These are phyloP conservation scores for Wickerhamomyces tratensis DNA, from an alignment of 805 yeast genomes.

Conservation along the genomic window DNA sequence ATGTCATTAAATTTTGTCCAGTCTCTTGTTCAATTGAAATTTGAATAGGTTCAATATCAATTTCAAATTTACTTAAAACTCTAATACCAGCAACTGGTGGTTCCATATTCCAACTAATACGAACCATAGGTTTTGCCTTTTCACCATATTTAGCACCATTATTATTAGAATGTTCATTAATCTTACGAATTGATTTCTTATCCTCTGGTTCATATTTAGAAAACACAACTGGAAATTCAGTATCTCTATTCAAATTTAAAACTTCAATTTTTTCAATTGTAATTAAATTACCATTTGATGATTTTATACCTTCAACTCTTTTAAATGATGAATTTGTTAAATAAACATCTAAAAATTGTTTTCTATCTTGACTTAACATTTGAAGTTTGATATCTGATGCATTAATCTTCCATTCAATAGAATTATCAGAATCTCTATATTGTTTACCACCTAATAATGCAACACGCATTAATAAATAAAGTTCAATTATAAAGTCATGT, in stretches of 20 bases:
- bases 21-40: conserved; percentile 67
- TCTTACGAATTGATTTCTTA: neutral
- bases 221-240: conserved; percentile 63
- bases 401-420: conserved; percentile 49
- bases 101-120: conserved; percentile 66
- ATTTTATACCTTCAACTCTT: conserved; percentile 53
- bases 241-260: conserved; percentile 46
- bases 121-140: conserved; percentile 23
- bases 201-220: conserved; percentile 31
- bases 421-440: conserved; percentile 22
- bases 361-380: conserved; percentile 46
- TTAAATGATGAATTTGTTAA: conserved; percentile 51
- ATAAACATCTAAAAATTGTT: conserved; percentile 63
- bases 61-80: conserved; percentile 57
- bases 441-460: conserved; percentile 24
- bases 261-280: conserved; percentile 58
- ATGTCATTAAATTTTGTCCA: conserved; percentile 51
- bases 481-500: conserved; percentile 27
- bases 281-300: conserved; percentile 54
- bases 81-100: conserved; percentile 87
- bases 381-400: conserved; percentile 69
- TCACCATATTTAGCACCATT: too few species aligned
- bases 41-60: conserved; percentile 55
- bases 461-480: conserved; percentile 36
- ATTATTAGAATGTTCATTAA: neutral